Evolutionary conservation across 2,329 filamentous ascomycete genomes (phyloP).

Genomic region (Monilinia fructicola): DNA sequence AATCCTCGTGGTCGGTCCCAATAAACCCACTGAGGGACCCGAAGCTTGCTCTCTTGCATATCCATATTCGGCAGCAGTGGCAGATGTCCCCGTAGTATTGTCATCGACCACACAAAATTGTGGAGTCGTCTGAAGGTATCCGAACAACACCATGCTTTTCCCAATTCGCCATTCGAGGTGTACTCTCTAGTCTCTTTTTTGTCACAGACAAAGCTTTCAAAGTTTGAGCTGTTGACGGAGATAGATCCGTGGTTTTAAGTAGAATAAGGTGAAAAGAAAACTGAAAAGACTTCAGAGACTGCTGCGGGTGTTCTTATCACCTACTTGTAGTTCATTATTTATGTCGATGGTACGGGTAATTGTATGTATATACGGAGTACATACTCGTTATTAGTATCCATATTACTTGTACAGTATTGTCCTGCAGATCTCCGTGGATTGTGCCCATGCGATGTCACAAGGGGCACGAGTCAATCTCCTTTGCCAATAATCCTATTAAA

Average conservation of each 20-base stretch:
- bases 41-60: constrained; percentile 4
- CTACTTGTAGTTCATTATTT: neutral
- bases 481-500: neutral
- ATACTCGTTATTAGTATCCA: too few species aligned
- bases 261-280: neutral
- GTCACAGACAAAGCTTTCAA: constrained; percentile 1
- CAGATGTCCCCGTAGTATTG: constrained; percentile 17
- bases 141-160: constrained; percentile 36
- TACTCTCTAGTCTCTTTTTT: neutral
- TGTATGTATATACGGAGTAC: too few species aligned
- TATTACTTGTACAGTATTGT: neutral
- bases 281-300: neutral
- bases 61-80: neutral
- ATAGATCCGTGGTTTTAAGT: neutral
- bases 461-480: constrained; percentile 2
- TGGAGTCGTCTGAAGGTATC: constrained; percentile 33
- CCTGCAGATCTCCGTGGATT: neutral
- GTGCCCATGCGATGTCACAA: neutral
- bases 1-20: constrained; percentile 34
- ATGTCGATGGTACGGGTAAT: neutral
- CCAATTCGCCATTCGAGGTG: constrained; percentile 19
- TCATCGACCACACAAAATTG: constrained; percentile 30
- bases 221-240: neutral
- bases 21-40: constrained; percentile 29
- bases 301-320: neutral